A percentile compares a stretch with the other conserved stretches of the same genome.
phyloP scores from a whole-genome alignment of 2,329 filamentous ascomycete genomes.

The Apiospora kogelbergensis region DNA sequence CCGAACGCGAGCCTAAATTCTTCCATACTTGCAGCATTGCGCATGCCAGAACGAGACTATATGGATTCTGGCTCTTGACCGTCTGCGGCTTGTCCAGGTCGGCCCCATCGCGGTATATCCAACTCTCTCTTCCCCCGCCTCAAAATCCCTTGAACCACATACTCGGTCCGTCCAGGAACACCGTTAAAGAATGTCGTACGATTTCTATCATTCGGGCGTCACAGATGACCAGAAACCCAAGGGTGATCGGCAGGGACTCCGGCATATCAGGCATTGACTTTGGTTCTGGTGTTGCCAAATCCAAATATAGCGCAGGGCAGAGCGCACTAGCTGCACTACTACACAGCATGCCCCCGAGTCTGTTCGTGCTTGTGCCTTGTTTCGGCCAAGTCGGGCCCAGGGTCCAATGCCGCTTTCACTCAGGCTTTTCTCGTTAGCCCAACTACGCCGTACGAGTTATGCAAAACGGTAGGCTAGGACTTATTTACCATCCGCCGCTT shows the following conservation, averaged over 20 bases:
- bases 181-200: not conserved
- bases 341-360: too few relatives aligned
- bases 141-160: not conserved
- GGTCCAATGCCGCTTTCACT: not conserved
- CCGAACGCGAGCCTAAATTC: not conserved
- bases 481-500: too few relatives aligned
- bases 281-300: not conserved
- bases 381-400: not conserved
- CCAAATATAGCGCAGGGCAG: not conserved
- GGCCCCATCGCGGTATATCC: not conserved
- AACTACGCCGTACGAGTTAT: too few relatives aligned
- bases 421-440: not conserved
- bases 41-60: not conserved
- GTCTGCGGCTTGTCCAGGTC: not conserved
- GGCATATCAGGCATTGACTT: not conserved
- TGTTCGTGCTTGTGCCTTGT: not conserved
- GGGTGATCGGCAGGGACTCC: not conserved
- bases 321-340: not conserved
- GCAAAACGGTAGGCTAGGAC: too few relatives aligned
- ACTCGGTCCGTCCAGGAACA: conserved; percentile 2
- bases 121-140: not conserved
- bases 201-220: not conserved
- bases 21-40: not conserved
- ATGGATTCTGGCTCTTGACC: not conserved
- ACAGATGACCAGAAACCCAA: not conserved